Percentiles rank a stretch among this genome's conserved stretches.
Conservation (phyloP, 441 rosid species). For the Erodium chrysanthum region DNA sequence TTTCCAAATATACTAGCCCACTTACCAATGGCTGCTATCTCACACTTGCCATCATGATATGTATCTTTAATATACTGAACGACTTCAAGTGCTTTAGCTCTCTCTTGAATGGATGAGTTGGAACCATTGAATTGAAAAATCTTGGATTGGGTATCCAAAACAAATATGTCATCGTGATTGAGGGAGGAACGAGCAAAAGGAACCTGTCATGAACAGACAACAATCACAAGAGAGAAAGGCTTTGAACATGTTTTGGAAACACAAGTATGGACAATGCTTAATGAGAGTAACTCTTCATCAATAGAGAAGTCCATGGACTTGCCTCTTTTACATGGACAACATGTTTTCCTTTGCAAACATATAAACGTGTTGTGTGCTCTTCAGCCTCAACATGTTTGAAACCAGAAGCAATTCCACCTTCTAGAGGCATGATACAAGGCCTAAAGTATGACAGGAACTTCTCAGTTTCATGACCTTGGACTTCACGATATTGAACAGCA, state of each 20-base stretch:
- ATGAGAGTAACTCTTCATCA: constrained; percentile 1
- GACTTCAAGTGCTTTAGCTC: constrained; percentile 97
- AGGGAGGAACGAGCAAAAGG: constrained; percentile 87
- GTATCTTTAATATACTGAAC: constrained; percentile 88
- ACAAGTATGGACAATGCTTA: constrained; percentile 51
- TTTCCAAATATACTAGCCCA: constrained; percentile 13
- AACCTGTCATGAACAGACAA: constrained; percentile 38
- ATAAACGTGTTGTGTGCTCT: constrained; percentile 67
- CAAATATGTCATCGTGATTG: constrained; percentile 96
- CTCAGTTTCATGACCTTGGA: constrained; percentile 93
- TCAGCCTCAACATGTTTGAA: constrained; percentile 69
- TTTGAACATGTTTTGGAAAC: neutral
- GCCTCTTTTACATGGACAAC: constrained; percentile 94
- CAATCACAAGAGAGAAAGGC: neutral
- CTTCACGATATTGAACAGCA: constrained; percentile 61
- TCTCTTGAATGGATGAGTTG: constrained; percentile 91
- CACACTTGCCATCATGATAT: constrained; percentile 78
- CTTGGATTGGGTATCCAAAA: constrained; percentile 69
- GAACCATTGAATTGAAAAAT: constrained; percentile 96
- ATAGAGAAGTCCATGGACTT: constrained; percentile 25
- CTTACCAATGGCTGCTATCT: constrained; percentile 95
- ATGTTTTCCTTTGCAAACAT: constrained; percentile 88
- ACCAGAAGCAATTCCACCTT: constrained; percentile 88
- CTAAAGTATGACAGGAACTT: constrained; percentile 26
- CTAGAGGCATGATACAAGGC: constrained; percentile 28